phyloP scores from a whole-genome alignment of 306 rosid species.

The Fragaria vesca region DNA sequence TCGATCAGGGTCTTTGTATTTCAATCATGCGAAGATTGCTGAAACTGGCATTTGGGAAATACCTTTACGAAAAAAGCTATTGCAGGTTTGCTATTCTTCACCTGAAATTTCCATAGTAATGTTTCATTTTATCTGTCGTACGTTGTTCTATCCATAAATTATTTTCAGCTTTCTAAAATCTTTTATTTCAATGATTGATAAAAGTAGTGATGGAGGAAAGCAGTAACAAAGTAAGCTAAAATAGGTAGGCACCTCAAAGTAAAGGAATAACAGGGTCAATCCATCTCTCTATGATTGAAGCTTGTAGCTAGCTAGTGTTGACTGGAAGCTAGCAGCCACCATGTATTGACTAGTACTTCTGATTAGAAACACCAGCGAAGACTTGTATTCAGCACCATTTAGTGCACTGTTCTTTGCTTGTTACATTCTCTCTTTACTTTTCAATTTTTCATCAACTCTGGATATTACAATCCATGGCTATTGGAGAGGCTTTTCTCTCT shows the following conservation, averaged over 20 bases:
- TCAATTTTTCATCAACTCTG: neutral
- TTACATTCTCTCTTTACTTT: neutral
- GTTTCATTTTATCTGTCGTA: too few relatives aligned
- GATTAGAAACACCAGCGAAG: neutral
- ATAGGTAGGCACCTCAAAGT: neutral
- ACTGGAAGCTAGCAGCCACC: neutral
- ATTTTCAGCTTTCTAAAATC: too few relatives aligned
- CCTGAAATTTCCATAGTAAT: too few relatives aligned
- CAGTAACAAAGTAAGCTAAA: neutral
- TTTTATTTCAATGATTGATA: too few relatives aligned
- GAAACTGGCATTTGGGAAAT: too few relatives aligned
- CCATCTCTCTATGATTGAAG: neutral
- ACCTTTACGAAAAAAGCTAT: too few relatives aligned
- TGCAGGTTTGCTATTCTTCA: too few relatives aligned
- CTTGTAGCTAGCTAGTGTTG: neutral
- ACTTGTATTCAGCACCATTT: neutral
- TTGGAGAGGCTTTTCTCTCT: slow-evolving; percentile 37
- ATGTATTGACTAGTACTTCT: neutral
- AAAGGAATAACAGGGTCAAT: neutral
- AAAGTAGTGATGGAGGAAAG: too few relatives aligned
- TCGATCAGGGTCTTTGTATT: too few relatives aligned
- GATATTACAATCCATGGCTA: slow-evolving; percentile 18
- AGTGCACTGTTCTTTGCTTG: neutral
- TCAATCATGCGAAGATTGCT: too few relatives aligned
- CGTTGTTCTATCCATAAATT: too few relatives aligned